A percentile compares a stretch with the other conserved stretches of the same genome.
Conservation (phyloP, 2,329 filamentous ascomycete species). For the Tothia fuscella region DNA sequence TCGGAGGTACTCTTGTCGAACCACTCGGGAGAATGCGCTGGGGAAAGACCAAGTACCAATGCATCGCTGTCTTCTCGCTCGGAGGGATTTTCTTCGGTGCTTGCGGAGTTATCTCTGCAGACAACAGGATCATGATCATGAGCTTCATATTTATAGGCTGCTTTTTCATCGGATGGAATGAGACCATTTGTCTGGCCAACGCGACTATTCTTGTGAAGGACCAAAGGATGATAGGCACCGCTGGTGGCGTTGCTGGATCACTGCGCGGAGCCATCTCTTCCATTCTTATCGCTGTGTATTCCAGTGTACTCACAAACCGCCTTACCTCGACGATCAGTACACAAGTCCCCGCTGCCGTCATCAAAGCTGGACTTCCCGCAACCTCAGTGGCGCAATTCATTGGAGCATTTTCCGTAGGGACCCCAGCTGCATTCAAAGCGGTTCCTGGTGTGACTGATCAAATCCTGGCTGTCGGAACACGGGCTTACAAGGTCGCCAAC, state of each 20-base stretch:
- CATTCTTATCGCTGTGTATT: slow-evolving; percentile 27
- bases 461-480: slow-evolving; percentile 18
- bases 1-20: slow-evolving; percentile 16
- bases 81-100: slow-evolving; percentile 17
- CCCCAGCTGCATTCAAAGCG: slow-evolving; percentile 16
- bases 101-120: slow-evolving; percentile 13
- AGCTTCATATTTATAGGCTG: slow-evolving; percentile 17
- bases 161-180: slow-evolving; percentile 22
- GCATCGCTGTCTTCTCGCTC: slow-evolving; percentile 16
- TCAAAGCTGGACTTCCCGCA: slow-evolving; percentile 25
- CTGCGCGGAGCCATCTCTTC: slow-evolving; percentile 30
- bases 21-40: too few species aligned
- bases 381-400: slow-evolving; percentile 25
- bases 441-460: slow-evolving; percentile 25
- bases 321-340: slow-evolving; percentile 22
- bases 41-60: slow-evolving; percentile 17
- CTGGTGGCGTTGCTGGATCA: slow-evolving; percentile 29
- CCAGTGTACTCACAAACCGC: slow-evolving; percentile 26
- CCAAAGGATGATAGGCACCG: slow-evolving; percentile 28
- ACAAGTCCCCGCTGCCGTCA: slow-evolving; percentile 25
- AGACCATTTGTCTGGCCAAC: slow-evolving; percentile 18
- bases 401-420: slow-evolving; percentile 21
- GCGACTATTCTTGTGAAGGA: slow-evolving; percentile 26
- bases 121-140: slow-evolving; percentile 14
- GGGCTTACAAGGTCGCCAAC: slow-evolving; percentile 10